A percentile compares a stretch with the other conserved stretches of the same genome.
Evolutionary conservation across 179 eudicot species (phyloP).

Genomic region (Beta macrorhiza): DNA sequence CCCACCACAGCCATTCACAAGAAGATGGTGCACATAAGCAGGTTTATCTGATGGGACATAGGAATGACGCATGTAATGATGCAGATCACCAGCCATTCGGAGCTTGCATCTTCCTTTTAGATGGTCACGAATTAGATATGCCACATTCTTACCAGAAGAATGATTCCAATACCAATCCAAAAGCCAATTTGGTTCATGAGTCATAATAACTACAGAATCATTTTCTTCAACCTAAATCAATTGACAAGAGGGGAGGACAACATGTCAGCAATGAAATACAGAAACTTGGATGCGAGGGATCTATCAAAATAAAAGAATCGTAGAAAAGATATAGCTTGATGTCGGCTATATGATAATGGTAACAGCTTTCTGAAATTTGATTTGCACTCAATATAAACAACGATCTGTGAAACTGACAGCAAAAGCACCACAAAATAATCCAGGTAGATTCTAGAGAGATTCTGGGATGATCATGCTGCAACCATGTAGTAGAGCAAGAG

Average conservation of each 20-base stretch:
- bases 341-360: background rate
- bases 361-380: too few relatives aligned
- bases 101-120: constrained; percentile 91
- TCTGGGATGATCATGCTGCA: too few relatives aligned
- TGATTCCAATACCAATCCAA: constrained; percentile 96
- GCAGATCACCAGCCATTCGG: constrained; percentile 93
- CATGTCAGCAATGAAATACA: background rate
- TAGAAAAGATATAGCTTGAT: background rate
- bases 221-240: constrained; percentile 60
- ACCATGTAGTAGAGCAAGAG: too few relatives aligned
- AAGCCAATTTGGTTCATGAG: constrained; percentile 98
- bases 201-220: constrained; percentile 89
- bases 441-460: too few relatives aligned
- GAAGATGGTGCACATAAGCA: constrained; percentile 74
- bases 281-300: background rate
- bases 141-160: constrained; percentile 72
- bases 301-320: background rate
- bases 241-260: background rate
- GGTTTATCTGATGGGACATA: constrained; percentile 80
- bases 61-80: constrained; percentile 97
- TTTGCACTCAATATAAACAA: too few relatives aligned
- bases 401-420: too few relatives aligned
- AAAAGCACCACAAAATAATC: too few relatives aligned
- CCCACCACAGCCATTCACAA: constrained; percentile 98
- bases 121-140: constrained; percentile 68